Conservation (phyloP, 495 filamentous ascomycete genomes). For the Pyrenula aspistea region DNA sequence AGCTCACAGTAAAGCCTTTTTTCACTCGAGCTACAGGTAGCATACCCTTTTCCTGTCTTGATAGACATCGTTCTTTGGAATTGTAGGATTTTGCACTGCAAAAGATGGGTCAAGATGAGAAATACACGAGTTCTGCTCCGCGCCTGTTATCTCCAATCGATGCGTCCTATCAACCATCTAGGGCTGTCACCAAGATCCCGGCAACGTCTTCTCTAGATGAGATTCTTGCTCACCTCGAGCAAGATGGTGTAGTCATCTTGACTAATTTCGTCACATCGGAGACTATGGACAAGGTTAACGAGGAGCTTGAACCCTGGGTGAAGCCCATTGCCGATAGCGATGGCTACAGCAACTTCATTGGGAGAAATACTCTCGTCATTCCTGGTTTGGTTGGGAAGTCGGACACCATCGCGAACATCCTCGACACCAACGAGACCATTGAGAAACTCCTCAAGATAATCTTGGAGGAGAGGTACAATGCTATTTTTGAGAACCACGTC, state of each 20-base stretch:
- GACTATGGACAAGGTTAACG: slow-evolving; percentile 8
- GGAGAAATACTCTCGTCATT: slow-evolving; percentile 11
- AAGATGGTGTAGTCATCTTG: slow-evolving; percentile 22
- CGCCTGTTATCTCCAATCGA: too few relatives aligned
- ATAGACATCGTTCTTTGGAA: too few relatives aligned
- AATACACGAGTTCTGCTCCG: too few relatives aligned
- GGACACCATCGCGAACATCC: slow-evolving; percentile 13
- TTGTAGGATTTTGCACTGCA: too few relatives aligned
- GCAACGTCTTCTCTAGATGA: slow-evolving; percentile 13
- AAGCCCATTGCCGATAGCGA: background rate
- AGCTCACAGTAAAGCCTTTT: too few relatives aligned
- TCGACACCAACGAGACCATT: slow-evolving; percentile 10
- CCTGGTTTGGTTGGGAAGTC: slow-evolving; percentile 21
- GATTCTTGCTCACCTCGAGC: slow-evolving; percentile 17
- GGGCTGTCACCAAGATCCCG: slow-evolving; percentile 6
- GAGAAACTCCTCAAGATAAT: slow-evolving; percentile 10
- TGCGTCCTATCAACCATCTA: slow-evolving; percentile 7
- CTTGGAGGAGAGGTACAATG: slow-evolving; percentile 1
- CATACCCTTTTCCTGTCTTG: too few relatives aligned
- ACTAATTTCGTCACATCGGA: slow-evolving; percentile 10
- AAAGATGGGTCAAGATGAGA: too few relatives aligned
- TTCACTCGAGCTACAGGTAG: too few relatives aligned
- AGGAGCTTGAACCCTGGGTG: slow-evolving; percentile 7
- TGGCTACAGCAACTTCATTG: slow-evolving; percentile 4
- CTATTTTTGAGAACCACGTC: slow-evolving; percentile 5